Evolutionary conservation across 768 basidiomycete species (phyloP), one percentile per base, ranked within the genome.

Genomic region (Pleurotus sapidus): DNA sequence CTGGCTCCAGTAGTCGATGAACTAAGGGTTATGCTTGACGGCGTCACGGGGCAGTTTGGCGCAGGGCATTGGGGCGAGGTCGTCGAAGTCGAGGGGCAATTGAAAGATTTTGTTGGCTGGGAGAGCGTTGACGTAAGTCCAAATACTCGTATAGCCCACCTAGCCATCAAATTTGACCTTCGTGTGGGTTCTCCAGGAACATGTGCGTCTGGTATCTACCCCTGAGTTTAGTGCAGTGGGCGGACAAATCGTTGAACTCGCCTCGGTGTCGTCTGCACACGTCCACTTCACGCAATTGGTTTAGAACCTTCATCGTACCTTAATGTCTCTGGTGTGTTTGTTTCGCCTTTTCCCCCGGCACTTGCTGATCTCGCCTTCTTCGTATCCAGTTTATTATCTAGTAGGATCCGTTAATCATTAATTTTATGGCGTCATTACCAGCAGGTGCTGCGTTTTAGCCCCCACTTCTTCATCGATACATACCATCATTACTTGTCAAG

Each of bases 21-120:
- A 23, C 38, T 55, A 4, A 37, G 53, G 17, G 37, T 55, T 1
- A 55, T 37, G 53, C 30, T 55, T 8, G 53, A 55, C 15, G 39
- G 25, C 7, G 53, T 55, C 15, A 55, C 53, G 15, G 53, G 53
- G 34, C 53, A 55, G 24, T 55, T 20, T 14, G 53, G 53, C 14
- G 20, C 20, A 14, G 42, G 53, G 5, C 53, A 55, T 42, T 55
- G 53, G 53, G 53, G 53, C 5, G 12, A n/a, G 17, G 53, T 55
- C 17, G 18, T 55, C 7, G 53, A 55, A 23, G 15, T 37, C 8
- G 38, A 37, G 15, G 30, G 18, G 12, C 39, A 55, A 7, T 3
- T 55, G 12, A 14, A 27, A 12, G 42, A 55, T 9, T 55, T 55
- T 39, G 53, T 55, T 30, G 53, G 53, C 3, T 55, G 53, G 53